phyloP scores from a whole-genome alignment of 1,139 yeast species.

The Suhomyces maxii region DNA sequence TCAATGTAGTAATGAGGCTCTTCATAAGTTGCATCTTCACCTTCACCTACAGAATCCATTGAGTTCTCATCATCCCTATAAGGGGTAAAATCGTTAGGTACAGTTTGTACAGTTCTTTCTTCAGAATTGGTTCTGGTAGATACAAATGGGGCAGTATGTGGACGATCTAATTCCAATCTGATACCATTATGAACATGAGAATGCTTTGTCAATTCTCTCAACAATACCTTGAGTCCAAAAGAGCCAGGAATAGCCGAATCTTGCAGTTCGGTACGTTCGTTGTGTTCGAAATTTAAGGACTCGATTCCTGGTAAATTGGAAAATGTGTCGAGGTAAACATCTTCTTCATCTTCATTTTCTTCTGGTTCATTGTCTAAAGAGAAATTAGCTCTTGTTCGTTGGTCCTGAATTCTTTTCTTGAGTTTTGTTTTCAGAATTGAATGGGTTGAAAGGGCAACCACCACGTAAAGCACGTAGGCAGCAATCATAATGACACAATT shows the following conservation, averaged over 20 bases:
- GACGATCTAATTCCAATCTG: conserved; percentile 4
- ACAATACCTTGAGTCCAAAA: conserved; percentile 35
- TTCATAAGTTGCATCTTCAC: neutral
- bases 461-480: conserved; percentile 56
- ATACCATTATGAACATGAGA: conserved; percentile 15
- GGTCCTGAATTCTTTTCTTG: conserved; percentile 22
- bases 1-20: neutral
- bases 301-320: conserved; percentile 36
- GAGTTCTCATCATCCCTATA: neutral
- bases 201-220: conserved; percentile 35
- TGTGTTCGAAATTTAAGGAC: conserved; percentile 22
- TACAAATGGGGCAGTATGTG: neutral
- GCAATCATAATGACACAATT: conserved; percentile 51
- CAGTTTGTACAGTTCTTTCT: neutral
- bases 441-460: conserved; percentile 37
- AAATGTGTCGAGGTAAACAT: conserved; percentile 24
- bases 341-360: conserved; percentile 9
- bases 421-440: conserved; percentile 24
- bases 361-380: neutral
- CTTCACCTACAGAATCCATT: neutral
- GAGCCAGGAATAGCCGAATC: conserved; percentile 23
- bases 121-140: neutral
- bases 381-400: conserved; percentile 32
- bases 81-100: neutral
- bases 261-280: conserved; percentile 14